Evolutionary conservation across 495 filamentous ascomycete genomes (phyloP).

Genomic region (Amniculicola lignicola): DNA sequence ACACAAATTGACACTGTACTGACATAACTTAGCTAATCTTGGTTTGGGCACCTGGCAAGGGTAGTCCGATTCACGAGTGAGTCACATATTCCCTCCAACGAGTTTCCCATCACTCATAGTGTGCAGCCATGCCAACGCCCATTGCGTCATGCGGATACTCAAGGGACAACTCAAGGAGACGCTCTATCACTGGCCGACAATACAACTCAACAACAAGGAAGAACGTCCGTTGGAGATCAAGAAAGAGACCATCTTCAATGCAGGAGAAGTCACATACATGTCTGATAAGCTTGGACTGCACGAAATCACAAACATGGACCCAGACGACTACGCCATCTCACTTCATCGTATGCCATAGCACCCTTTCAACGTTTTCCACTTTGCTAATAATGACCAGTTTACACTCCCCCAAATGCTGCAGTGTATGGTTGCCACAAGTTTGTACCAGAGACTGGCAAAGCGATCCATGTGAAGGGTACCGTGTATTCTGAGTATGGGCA

Average conservation of each 20-base stretch:
- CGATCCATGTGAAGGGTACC: constrained; percentile 65
- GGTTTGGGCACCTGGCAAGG: constrained; percentile 90
- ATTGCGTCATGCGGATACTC: constrained; percentile 57
- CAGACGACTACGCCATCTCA: constrained; percentile 72
- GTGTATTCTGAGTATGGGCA: constrained; percentile 53
- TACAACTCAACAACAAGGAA: constrained; percentile 46
- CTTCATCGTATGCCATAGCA: constrained; percentile 64
- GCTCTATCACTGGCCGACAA: constrained; percentile 68
- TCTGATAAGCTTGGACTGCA: constrained; percentile 82
- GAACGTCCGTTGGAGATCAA: constrained; percentile 53
- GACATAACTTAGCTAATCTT: constrained; percentile 63
- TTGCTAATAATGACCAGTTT: constrained; percentile 55
- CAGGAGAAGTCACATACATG: constrained; percentile 78
- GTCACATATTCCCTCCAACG: background rate
- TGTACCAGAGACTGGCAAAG: constrained; percentile 67
- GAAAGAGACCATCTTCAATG: constrained; percentile 52
- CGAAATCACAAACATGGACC: constrained; percentile 70
- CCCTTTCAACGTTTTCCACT: background rate
- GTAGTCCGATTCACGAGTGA: constrained; percentile 75
- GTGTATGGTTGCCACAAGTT: constrained; percentile 70
- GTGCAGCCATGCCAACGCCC: constrained; percentile 41
- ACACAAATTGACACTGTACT: background rate
- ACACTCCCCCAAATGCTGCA: constrained; percentile 86
- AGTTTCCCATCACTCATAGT: background rate
- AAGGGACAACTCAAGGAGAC: constrained; percentile 75